Percentiles rank a stretch among this genome's conserved stretches.
Conservation (phyloP, 495 filamentous ascomycete species). For the Annulohypoxylon nitens region DNA sequence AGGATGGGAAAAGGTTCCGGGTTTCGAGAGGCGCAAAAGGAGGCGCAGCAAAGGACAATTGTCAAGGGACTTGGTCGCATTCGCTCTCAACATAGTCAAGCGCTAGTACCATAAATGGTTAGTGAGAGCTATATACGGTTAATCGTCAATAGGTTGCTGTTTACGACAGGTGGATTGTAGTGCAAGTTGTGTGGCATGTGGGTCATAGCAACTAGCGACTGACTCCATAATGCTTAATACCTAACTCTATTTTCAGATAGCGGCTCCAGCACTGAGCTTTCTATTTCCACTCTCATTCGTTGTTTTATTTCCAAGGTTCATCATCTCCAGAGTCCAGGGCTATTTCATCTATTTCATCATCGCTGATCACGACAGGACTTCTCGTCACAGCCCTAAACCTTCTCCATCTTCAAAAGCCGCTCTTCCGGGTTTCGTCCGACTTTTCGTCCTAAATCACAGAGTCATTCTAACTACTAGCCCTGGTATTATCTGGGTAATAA, state of each 20-base stretch:
- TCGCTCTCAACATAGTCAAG: neutral
- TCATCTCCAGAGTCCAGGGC: too few species aligned
- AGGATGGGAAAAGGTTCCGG: neutral
- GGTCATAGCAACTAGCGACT: neutral
- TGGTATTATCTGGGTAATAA: neutral
- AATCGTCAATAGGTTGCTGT: neutral
- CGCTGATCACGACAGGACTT: neutral
- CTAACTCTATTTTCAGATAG: slow-evolving; percentile 4
- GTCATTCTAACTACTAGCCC: neutral
- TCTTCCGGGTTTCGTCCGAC: neutral
- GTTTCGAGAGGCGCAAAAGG: slow-evolving; percentile 9
- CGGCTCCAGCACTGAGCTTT: neutral
- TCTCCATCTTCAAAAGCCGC: neutral
- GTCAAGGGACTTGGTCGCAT: neutral
- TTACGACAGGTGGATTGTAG: slow-evolving; percentile 3
- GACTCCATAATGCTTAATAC: neutral
- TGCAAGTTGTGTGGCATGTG: neutral
- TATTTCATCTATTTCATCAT: neutral
- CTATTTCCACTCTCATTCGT: neutral
- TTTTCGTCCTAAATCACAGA: neutral
- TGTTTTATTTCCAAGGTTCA: neutral
- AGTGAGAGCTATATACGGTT: neutral
- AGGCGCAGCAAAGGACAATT: slow-evolving; percentile 7
- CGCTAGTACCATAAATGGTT: neutral
- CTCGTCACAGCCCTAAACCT: neutral